These are phyloP conservation scores for Mucor racemosus DNA, from an alignment of 371 early-diverging fungal species.

Conservation along the genomic window DNA sequence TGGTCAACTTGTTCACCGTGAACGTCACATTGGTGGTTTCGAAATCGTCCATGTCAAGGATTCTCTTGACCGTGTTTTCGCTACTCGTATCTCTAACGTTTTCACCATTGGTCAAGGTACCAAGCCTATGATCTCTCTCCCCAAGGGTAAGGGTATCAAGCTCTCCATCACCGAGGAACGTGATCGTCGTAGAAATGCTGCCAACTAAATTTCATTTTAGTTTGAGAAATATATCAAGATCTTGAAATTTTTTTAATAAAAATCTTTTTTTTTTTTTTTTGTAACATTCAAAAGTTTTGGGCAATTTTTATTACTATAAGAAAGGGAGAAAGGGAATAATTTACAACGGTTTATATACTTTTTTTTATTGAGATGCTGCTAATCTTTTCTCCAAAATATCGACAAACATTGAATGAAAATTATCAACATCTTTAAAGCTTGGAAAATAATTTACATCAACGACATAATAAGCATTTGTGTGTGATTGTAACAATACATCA, in stretches of 20 bases:
- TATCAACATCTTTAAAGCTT: constrained; percentile 33
- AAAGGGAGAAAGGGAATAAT: background rate
- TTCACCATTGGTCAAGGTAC: constrained; percentile 86
- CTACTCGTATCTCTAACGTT: constrained; percentile 91
- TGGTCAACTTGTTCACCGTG: constrained; percentile 97
- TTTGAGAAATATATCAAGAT: background rate
- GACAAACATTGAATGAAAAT: constrained; percentile 35
- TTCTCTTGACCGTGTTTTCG: constrained; percentile 84
- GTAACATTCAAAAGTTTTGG: background rate
- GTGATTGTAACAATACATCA: constrained; percentile 49
- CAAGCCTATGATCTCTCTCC: constrained; percentile 87
- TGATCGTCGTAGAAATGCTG: constrained; percentile 80
- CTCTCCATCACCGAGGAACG: constrained; percentile 85
- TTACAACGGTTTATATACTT: constrained; percentile 9
- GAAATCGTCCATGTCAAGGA: constrained; percentile 96
- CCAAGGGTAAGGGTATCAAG: constrained; percentile 45
- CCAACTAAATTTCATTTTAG: constrained; percentile 32
- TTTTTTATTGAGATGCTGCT: background rate
- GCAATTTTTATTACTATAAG: too few species aligned
- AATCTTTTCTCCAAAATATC: constrained; percentile 27
- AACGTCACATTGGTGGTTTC: constrained; percentile 98
- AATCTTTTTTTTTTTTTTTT: background rate
- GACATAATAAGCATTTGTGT: constrained; percentile 37
- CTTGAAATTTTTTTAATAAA: background rate
- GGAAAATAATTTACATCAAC: constrained; percentile 60